These are phyloP conservation scores for Cladophialophora carrionii DNA, from an alignment of 2,329 filamentous ascomycete genomes.

Conservation along the genomic window DNA sequence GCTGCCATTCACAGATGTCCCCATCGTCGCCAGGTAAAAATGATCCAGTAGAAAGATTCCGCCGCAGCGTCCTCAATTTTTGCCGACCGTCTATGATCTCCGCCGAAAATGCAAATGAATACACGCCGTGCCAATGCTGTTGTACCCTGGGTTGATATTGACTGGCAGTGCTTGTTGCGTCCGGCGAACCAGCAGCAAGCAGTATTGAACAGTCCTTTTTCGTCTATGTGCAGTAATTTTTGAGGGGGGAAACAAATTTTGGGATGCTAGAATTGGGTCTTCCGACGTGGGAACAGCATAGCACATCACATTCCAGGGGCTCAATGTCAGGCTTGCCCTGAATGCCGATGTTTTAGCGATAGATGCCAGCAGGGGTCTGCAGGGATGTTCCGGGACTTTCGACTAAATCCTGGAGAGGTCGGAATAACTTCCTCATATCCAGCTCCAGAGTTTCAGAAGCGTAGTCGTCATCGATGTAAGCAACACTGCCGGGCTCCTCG, in stretches of 20 bases:
- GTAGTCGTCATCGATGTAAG: slow-evolving; percentile 69
- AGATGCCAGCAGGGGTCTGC: slow-evolving; percentile 2
- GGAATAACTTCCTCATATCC: slow-evolving; percentile 73
- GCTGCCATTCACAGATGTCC: slow-evolving; percentile 3
- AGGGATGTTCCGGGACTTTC: slow-evolving; percentile 8
- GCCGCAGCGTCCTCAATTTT: background rate
- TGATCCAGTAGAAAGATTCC: slow-evolving; percentile 9
- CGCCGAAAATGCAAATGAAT: slow-evolving; percentile 24
- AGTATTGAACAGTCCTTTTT: background rate
- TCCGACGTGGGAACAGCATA: background rate
- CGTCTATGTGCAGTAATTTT: slow-evolving; percentile 27
- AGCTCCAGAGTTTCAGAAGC: slow-evolving; percentile 66
- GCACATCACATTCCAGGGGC: background rate
- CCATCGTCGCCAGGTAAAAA: slow-evolving; percentile 9
- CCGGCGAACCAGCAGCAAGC: background rate
- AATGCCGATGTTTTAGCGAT: slow-evolving; percentile 9
- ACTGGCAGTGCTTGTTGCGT: background rate
- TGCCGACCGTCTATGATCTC: slow-evolving; percentile 11
- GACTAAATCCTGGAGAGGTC: slow-evolving; percentile 51
- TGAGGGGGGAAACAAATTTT: background rate
- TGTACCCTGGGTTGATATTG: slow-evolving; percentile 2
- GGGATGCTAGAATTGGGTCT: background rate
- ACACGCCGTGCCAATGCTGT: slow-evolving; percentile 25
- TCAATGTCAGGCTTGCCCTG: background rate
- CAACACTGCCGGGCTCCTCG: slow-evolving; percentile 69